A percentile compares a stretch with the other conserved stretches of the same genome.
Conservation (phyloP, 352 stramenopile species). For the Pilasporangium apinafurcum region DNA sequence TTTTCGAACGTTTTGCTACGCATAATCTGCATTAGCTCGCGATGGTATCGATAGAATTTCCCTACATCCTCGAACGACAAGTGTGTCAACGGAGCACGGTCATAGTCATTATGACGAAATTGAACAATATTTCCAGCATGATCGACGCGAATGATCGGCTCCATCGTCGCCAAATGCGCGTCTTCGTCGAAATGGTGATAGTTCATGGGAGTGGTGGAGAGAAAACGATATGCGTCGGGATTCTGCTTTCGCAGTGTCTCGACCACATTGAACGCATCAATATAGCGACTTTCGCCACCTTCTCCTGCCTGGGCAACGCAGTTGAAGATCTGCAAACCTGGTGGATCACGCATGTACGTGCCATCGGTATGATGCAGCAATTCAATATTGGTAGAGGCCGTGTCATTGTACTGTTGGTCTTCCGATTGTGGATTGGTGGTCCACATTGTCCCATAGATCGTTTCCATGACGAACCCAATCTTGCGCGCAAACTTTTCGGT, state of each 20-base stretch:
- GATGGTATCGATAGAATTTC: slow-evolving; percentile 72
- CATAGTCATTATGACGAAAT: slow-evolving; percentile 88
- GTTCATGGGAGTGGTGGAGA: slow-evolving; percentile 60
- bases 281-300: slow-evolving; percentile 69
- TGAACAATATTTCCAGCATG: slow-evolving; percentile 63
- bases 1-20: slow-evolving; percentile 10
- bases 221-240: slow-evolving; percentile 61
- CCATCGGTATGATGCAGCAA: slow-evolving; percentile 83
- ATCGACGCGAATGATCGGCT: slow-evolving; percentile 74
- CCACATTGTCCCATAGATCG: slow-evolving; percentile 89
- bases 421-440: slow-evolving; percentile 73
- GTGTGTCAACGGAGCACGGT: slow-evolving; percentile 77
- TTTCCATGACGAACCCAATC: slow-evolving; percentile 82
- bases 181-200: slow-evolving; percentile 79
- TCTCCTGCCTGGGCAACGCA: slow-evolving; percentile 70
- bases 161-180: slow-evolving; percentile 70
- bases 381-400: slow-evolving; percentile 80
- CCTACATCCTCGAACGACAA: slow-evolving; percentile 63
- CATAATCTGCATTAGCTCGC: slow-evolving; percentile 58
- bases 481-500: slow-evolving; percentile 76
- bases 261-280: slow-evolving; percentile 75
- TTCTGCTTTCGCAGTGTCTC: slow-evolving; percentile 53
- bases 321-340: slow-evolving; percentile 89
- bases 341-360: slow-evolving; percentile 83
- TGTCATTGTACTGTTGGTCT: slow-evolving; percentile 82